Conservation (phyloP, 495 filamentous ascomycete species). For the Monascus purpureus region DNA sequence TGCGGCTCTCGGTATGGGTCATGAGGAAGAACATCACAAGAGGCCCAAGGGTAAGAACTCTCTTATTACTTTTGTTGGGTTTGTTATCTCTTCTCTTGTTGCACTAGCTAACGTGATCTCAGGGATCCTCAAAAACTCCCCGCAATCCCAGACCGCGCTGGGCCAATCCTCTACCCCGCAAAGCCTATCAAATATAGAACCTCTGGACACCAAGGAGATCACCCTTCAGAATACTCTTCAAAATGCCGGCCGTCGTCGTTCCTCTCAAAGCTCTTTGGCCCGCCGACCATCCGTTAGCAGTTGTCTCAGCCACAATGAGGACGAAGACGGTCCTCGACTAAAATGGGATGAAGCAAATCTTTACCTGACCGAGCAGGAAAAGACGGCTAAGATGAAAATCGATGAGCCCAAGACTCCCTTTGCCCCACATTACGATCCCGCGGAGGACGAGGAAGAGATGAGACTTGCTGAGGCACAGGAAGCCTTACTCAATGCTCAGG, state of each 20-base stretch:
- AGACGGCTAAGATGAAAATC: conserved; percentile 94
- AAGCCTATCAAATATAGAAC: conserved; percentile 12
- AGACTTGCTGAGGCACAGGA: conserved; percentile 22
- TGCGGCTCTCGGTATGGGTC: no score
- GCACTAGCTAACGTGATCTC: no score
- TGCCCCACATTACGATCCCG: conserved; percentile 76
- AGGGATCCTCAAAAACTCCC: conserved; percentile 94
- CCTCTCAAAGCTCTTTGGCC: conserved; percentile 51
- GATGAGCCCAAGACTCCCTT: conserved; percentile 96
- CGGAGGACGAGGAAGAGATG: conserved; percentile 71
- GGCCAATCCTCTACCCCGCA: conserved; percentile 13
- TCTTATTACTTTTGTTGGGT: conserved; percentile 2
- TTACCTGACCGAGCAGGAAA: conserved; percentile 91
- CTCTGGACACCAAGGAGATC: conserved; percentile 56
- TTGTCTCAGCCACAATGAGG: conserved; percentile 34
- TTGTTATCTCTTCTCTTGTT: no score
- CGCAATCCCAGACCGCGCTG: conserved; percentile 27
- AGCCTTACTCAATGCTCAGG: conserved; percentile 38
- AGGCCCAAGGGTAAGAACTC: conserved; percentile 61
- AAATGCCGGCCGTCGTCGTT: conserved; percentile 83
- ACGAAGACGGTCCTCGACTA: conserved; percentile 55
- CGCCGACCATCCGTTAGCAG: conserved; percentile 52
- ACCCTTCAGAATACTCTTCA: conserved; percentile 85
- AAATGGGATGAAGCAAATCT: conserved; percentile 98
- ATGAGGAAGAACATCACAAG: conserved; percentile 29